phyloP scores from a whole-genome alignment of 139 green algal species.

The Micractinium conductrix region DNA sequence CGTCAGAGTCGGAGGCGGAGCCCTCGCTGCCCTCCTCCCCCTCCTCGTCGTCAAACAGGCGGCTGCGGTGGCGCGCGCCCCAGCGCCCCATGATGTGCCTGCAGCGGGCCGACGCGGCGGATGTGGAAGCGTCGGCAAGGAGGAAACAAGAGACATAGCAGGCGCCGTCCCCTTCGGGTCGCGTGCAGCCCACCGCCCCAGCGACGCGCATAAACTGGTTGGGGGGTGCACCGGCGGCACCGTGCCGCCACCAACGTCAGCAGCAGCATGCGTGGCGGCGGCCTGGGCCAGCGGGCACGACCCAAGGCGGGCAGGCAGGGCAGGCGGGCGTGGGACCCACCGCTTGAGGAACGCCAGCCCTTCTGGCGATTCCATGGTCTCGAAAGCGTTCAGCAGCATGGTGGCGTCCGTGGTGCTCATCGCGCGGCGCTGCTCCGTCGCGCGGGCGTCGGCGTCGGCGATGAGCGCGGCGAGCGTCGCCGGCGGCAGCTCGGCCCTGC shows the following conservation, averaged over 20 bases:
- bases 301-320: no score
- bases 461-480: background rate
- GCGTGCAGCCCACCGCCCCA: no score
- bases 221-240: no score
- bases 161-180: no score
- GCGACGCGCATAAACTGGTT: no score
- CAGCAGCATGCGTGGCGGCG: no score
- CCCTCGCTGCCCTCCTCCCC: background rate
- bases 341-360: background rate
- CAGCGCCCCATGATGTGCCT: constrained; percentile 3
- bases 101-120: background rate
- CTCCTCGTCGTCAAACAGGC: background rate
- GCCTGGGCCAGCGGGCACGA: no score
- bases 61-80: background rate
- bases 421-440: background rate
- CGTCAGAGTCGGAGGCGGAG: no score
- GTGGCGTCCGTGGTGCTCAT: constrained; percentile 15
- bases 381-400: constrained; percentile 26
- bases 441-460: background rate
- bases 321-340: no score
- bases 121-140: background rate
- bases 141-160: background rate
- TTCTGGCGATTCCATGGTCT: background rate
- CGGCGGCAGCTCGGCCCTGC: background rate
- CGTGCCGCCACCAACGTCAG: no score